phyloP scores from a whole-genome alignment of 2,329 filamentous ascomycete species.

The Didymosphaeria variabile region DNA sequence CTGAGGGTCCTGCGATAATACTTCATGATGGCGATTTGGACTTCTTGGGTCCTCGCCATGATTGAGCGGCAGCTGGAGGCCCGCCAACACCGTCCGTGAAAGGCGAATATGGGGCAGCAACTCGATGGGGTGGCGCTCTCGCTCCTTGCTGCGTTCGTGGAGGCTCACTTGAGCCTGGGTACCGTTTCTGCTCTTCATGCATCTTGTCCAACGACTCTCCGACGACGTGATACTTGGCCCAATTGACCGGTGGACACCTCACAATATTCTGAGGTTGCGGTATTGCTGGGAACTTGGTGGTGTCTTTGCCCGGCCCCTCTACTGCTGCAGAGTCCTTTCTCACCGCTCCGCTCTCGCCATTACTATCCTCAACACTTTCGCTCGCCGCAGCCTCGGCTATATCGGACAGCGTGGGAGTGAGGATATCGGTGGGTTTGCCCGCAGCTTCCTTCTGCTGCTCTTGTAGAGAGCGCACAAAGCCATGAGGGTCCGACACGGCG shows the following conservation, averaged over 20 bases:
- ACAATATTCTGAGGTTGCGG: constrained; percentile 84
- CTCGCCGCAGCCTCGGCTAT: constrained; percentile 44
- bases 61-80: constrained; percentile 32
- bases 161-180: constrained; percentile 51
- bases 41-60: constrained; percentile 44
- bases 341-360: constrained; percentile 28
- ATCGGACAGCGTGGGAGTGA: constrained; percentile 49
- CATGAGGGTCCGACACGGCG: constrained; percentile 74
- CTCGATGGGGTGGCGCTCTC: constrained; percentile 59
- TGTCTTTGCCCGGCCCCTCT: constrained; percentile 22
- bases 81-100: constrained; percentile 61
- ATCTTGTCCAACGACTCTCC: constrained; percentile 84
- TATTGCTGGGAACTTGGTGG: constrained; percentile 67
- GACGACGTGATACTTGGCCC: constrained; percentile 92
- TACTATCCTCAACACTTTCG: constrained; percentile 34
- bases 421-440: constrained; percentile 41
- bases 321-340: constrained; percentile 41
- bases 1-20: background rate
- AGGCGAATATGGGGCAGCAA: constrained; percentile 69
- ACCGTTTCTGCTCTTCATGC: constrained; percentile 77
- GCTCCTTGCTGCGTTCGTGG: constrained; percentile 44
- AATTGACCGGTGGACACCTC: constrained; percentile 89
- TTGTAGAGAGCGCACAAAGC: constrained; percentile 74
- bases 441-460: constrained; percentile 61
- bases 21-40: constrained; percentile 42